Conservation (phyloP, 169 alveolate genomes). For the Theileria parva region DNA sequence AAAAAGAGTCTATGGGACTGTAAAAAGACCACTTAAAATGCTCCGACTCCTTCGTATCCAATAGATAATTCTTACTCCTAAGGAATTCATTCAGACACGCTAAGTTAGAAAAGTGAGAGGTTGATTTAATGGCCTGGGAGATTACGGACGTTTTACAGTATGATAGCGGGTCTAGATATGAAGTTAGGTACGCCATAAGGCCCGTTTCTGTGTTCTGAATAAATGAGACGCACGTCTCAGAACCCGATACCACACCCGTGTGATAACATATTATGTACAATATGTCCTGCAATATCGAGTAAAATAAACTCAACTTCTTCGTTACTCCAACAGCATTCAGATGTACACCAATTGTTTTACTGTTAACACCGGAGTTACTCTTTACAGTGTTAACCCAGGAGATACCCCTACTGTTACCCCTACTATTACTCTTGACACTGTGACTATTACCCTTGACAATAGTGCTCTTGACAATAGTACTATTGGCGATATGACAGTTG, state of each 20-base stretch:
- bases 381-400: constrained; percentile 1
- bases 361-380: too few species aligned
- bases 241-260: constrained; percentile 30
- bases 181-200: constrained; percentile 26
- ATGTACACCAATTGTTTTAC: too few species aligned
- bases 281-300: constrained; percentile 48
- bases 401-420: not conserved
- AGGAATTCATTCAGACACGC: constrained; percentile 26
- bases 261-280: constrained; percentile 43
- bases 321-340: not conserved
- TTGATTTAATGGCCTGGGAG: constrained; percentile 44
- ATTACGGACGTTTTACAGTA: constrained; percentile 14
- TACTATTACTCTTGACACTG: not conserved
- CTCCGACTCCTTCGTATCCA: not conserved
- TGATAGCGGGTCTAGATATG: constrained; percentile 35
- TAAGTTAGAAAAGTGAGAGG: constrained; percentile 18
- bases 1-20: constrained; percentile 20
- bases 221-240: constrained; percentile 28
- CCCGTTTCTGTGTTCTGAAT: constrained; percentile 30
- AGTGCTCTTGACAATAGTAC: not conserved
- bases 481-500: constrained; percentile 8
- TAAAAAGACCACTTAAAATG: constrained; percentile 15
- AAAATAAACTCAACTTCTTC: constrained; percentile 21
- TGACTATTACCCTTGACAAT: not conserved
- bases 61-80: not conserved